phyloP scores from a whole-genome alignment of 1,284 basidiomycete genomes.

The Naganishia albida region DNA sequence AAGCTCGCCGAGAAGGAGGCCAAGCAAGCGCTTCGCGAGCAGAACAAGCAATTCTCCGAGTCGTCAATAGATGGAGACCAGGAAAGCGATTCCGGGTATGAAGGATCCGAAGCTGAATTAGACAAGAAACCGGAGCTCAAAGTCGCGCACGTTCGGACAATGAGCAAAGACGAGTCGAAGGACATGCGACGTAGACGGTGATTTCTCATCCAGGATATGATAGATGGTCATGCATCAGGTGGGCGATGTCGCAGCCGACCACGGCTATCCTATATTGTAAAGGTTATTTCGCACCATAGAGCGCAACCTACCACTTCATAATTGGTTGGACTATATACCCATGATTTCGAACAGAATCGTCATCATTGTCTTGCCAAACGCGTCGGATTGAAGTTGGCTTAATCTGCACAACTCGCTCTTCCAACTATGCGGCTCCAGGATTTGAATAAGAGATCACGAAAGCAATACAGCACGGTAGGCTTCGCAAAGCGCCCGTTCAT shows the following conservation, averaged over 20 bases:
- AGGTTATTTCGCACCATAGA: slow-evolving; percentile 10
- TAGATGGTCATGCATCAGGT: background rate
- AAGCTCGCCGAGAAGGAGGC: slow-evolving; percentile 32
- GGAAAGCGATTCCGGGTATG: slow-evolving; percentile 34
- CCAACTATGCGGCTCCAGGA: no score
- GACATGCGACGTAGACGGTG: slow-evolving; percentile 22
- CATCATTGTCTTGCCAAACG: background rate
- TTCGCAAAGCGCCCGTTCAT: background rate
- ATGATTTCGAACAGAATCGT: slow-evolving; percentile 17
- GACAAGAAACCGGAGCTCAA: slow-evolving; percentile 20
- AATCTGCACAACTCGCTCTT: no score
- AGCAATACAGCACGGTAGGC: background rate
- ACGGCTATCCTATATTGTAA: background rate
- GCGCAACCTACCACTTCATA: slow-evolving; percentile 8
- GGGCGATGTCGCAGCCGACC: background rate
- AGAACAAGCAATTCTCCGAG: slow-evolving; percentile 10
- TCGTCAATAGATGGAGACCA: slow-evolving; percentile 14
- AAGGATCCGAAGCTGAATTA: slow-evolving; percentile 32
- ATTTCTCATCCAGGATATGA: background rate
- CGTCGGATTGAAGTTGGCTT: background rate
- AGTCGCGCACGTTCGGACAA: slow-evolving; percentile 7
- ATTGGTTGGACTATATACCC: slow-evolving; percentile 24
- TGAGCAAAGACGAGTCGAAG: slow-evolving; percentile 17
- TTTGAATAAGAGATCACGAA: no score
- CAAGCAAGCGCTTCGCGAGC: slow-evolving; percentile 16